These are phyloP conservation scores for Marchantia paleacea DNA, from an alignment of 225 moss, liverwort and hornwort species.

Conservation along the genomic window DNA sequence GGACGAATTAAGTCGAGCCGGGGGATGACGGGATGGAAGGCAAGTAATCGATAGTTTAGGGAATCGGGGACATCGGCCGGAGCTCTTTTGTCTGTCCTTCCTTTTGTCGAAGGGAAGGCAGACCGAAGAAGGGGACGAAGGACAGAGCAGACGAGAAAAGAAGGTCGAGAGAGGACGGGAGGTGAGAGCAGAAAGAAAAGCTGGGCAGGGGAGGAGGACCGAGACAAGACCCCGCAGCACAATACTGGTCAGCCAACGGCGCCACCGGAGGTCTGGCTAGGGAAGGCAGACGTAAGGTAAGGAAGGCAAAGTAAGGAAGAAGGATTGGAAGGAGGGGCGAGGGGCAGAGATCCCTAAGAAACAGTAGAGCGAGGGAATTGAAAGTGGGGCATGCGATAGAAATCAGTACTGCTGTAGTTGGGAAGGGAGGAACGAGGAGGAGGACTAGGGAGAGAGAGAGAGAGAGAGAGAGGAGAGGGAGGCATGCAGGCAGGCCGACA, in stretches of 20 bases:
- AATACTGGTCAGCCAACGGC: background rate
- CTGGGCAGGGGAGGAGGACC: background rate
- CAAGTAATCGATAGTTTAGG: background rate
- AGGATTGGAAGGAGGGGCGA: conserved; percentile 51
- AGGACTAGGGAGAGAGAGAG: background rate
- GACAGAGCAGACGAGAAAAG: background rate
- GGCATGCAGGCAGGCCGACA: background rate
- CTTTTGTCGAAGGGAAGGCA: background rate
- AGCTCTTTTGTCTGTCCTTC: background rate
- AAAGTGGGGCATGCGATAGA: conserved; percentile 39
- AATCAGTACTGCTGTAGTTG: conserved; percentile 38
- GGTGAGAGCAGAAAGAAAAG: background rate
- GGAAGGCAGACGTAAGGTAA: conserved; percentile 44
- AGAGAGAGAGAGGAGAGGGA: background rate
- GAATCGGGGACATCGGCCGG: background rate
- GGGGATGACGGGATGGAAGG: background rate
- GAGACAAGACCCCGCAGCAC: background rate
- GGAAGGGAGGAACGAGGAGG: background rate
- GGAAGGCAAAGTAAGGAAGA: conserved; percentile 46
- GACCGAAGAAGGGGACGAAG: background rate
- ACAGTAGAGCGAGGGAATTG: conserved; percentile 5
- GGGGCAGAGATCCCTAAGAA: conserved; percentile 60
- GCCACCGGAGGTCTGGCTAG: background rate
- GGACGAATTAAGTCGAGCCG: conserved; percentile 2
- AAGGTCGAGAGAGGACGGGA: background rate